Conservation (phyloP, 148 eudicot genomes). For the Selenicereus undatus region DNA sequence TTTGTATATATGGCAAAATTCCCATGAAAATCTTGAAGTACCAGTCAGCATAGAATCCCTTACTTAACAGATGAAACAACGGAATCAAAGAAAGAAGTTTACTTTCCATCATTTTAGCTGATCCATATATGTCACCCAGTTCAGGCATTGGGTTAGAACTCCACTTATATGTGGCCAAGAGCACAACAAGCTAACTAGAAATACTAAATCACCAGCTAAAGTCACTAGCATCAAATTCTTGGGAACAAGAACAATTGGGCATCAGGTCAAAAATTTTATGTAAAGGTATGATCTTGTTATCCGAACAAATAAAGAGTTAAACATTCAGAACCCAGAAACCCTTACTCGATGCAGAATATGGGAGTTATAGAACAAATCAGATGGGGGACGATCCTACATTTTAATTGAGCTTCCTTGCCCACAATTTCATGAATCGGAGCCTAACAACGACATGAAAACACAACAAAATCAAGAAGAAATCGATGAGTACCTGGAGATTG, state of each 20-base stretch:
- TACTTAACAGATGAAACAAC: not conserved
- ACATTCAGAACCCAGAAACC: not conserved
- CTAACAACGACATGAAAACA: not conserved
- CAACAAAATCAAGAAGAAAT: not conserved
- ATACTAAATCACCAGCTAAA: too few relatives aligned
- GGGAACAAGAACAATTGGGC: not conserved
- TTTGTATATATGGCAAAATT: not conserved
- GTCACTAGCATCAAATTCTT: not conserved
- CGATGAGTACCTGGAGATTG: constrained; percentile 36
- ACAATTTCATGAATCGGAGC: not conserved
- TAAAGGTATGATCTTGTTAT: not conserved
- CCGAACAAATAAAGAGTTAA: not conserved
- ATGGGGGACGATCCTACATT: not conserved
- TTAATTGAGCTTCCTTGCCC: not conserved
- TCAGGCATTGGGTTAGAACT: too few relatives aligned
- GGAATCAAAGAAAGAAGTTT: not conserved
- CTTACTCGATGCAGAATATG: constrained; percentile 8
- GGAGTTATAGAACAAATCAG: not conserved
- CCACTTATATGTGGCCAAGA: too few relatives aligned
- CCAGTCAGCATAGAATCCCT: not conserved
- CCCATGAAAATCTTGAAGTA: not conserved
- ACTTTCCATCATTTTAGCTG: too few relatives aligned
- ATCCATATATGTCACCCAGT: too few relatives aligned
- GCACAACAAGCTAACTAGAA: too few relatives aligned
- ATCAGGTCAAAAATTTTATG: not conserved